A percentile compares a stretch with the other conserved stretches of the same genome.
Conservation (phyloP, 805 yeast genomes). For the Yamadazyma tumulicola region DNA sequence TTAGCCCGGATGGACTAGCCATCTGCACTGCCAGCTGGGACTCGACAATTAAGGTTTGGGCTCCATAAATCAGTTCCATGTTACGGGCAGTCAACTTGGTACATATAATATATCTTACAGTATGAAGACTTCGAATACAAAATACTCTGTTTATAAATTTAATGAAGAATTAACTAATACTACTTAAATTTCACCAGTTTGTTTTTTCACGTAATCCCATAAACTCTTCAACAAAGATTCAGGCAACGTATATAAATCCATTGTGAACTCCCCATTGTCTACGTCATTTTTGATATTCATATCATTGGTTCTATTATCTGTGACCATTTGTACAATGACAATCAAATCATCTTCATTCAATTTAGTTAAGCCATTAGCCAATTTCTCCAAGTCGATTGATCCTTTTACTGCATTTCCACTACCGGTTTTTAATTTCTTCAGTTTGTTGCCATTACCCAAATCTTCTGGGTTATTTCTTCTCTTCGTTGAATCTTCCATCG, state of each 20-base stretch:
- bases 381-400: constrained; percentile 78
- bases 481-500: constrained; percentile 18
- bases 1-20: constrained; percentile 72
- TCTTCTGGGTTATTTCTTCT: constrained; percentile 21
- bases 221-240: constrained; percentile 85
- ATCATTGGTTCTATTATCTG: constrained; percentile 90
- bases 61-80: constrained; percentile 15
- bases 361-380: constrained; percentile 87
- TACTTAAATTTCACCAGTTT: constrained; percentile 37
- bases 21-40: constrained; percentile 84
- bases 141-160: too few relatives aligned
- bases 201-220: constrained; percentile 90
- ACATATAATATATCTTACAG: too few relatives aligned
- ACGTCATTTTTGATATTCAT: constrained; percentile 95
- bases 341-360: constrained; percentile 88
- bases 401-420: constrained; percentile 55
- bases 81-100: background rate
- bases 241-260: constrained; percentile 92
- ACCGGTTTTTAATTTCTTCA: constrained; percentile 49
- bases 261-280: constrained; percentile 95
- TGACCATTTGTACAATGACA: constrained; percentile 95
- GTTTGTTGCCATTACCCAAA: constrained; percentile 23
- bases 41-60: constrained; percentile 65
- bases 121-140: too few relatives aligned
- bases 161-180: too few relatives aligned